Percentiles rank a stretch among this genome's conserved stretches.
phyloP scores from a whole-genome alignment of 495 filamentous ascomycete species.

The Entonaema liquescens region DNA sequence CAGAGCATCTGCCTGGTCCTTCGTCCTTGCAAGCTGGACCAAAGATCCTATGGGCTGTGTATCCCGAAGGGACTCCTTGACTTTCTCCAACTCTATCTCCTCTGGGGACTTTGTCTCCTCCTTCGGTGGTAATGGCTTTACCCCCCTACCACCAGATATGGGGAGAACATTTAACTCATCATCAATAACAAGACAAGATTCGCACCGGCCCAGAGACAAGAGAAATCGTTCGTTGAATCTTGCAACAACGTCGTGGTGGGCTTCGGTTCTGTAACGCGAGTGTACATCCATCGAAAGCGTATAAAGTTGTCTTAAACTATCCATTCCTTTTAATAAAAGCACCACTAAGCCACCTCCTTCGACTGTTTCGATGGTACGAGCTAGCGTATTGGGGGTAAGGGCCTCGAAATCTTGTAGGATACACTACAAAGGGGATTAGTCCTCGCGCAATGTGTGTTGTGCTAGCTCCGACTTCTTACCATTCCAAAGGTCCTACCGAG shows the following conservation, averaged over 20 bases:
- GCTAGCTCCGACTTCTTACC: slow-evolving; percentile 47
- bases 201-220: slow-evolving; percentile 91
- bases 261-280: slow-evolving; percentile 95
- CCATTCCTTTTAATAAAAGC: slow-evolving; percentile 94
- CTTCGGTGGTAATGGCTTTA: slow-evolving; percentile 82
- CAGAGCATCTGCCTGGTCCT: slow-evolving; percentile 94
- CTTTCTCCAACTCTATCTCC: slow-evolving; percentile 80
- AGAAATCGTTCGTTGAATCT: slow-evolving; percentile 99
- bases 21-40: slow-evolving; percentile 83
- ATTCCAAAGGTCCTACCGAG: slow-evolving; percentile 98
- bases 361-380: slow-evolving; percentile 95
- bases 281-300: slow-evolving; percentile 98
- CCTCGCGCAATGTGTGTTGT: neutral
- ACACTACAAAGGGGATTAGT: slow-evolving; percentile 56
- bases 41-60: slow-evolving; percentile 86
- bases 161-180: slow-evolving; percentile 98
- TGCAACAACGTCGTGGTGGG: slow-evolving; percentile 92
- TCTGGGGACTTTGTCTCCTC: slow-evolving; percentile 70
- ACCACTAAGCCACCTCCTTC: slow-evolving; percentile 95
- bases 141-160: slow-evolving; percentile 93
- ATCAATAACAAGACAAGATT: slow-evolving; percentile 94
- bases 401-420: slow-evolving; percentile 99
- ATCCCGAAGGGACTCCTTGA: slow-evolving; percentile 87
- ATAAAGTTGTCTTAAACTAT: slow-evolving; percentile 95
- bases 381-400: slow-evolving; percentile 94